Evolutionary conservation across 73 alveolate genomes (phyloP), one percentile per base, ranked within the genome.

Genomic region (Blepharisma japonicum): DNA sequence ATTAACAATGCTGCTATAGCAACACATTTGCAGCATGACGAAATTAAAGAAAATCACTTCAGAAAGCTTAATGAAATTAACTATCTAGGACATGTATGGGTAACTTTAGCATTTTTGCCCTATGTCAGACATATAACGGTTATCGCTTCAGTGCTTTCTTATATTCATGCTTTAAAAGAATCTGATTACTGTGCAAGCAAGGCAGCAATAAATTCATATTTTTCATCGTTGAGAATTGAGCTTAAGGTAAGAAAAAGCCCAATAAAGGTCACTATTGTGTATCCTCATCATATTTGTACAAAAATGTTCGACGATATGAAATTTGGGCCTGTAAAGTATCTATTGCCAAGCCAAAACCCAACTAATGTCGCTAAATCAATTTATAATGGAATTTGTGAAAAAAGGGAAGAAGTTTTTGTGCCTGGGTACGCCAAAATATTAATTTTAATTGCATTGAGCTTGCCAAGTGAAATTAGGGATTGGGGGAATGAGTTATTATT

Each of bases 131-230:
- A 61, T 14, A 14, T 61, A 14, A 39, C 23, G 14, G 11, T 61
- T 61, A 61, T 61, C 0, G 11, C 49, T 25, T 61, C 74, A 20
- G 46, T 61, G 49, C 49, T 61, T 25, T 14, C 47, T 61, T 14
- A 2, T 14, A 25, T 18, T 25, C 49, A 2, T 61, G 38, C 38
- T 20, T n/a, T 14, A 61, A 61, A 61, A 61, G 38, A n/a, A 14
- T 2, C 48, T n/a, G 74, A 61, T 25, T 61, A 61, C 47, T 61
- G 74, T 25, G 74, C 50, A 61, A 61, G 50, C 23, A 61, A 61
- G 5, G 74, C 74, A 14, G 74, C 74, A 61, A 39, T 14, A 25
- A 39, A 61, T 25, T 0, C 23, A 25, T 20, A 14, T 25, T 61
- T 61, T 25, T 14, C n/a, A 2, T 20, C 50, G 14, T 25, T n/a